Evolutionary conservation across 2,329 filamentous ascomycete species (phyloP).

Genomic region (Aspergillus tamarii): DNA sequence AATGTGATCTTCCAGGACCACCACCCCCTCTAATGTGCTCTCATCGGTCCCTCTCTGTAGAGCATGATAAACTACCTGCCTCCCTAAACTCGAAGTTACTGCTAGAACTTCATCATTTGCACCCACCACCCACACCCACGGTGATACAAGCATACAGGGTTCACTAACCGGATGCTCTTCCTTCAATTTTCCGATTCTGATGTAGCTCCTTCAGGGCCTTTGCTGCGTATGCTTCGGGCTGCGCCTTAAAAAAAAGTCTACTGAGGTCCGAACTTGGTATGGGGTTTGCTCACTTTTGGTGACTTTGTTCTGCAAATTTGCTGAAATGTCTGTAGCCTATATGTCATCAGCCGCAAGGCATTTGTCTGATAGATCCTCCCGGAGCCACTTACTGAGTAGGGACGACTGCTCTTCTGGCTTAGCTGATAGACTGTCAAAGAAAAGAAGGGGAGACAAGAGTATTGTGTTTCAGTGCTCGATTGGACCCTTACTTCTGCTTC

Average conservation of each 20-base stretch:
- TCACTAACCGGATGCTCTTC: conserved; percentile 54
- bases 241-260: neutral
- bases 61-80: conserved; percentile 65
- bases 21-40: conserved; percentile 52
- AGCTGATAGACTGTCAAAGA: neutral
- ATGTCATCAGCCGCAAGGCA: neutral
- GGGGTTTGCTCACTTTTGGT: conserved; percentile 52
- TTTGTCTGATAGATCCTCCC: neutral
- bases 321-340: conserved; percentile 60
- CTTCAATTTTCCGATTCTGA: conserved; percentile 62
- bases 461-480: neutral
- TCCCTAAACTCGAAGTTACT: conserved; percentile 48
- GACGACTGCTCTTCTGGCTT: conserved; percentile 44
- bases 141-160: neutral
- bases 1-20: conserved; percentile 54
- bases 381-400: conserved; percentile 52
- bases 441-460: neutral
- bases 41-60: conserved; percentile 56
- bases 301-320: conserved; percentile 64
- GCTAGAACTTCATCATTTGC: neutral
- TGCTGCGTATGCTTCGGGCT: conserved; percentile 53
- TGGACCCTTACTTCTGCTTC: conserved; percentile 49
- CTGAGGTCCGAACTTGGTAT: neutral
- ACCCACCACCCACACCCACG: neutral
- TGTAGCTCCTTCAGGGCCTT: conserved; percentile 67